Base-by-base conservation (phyloP, 345 rosid species). In the Boechera retrofracta region DNA sequence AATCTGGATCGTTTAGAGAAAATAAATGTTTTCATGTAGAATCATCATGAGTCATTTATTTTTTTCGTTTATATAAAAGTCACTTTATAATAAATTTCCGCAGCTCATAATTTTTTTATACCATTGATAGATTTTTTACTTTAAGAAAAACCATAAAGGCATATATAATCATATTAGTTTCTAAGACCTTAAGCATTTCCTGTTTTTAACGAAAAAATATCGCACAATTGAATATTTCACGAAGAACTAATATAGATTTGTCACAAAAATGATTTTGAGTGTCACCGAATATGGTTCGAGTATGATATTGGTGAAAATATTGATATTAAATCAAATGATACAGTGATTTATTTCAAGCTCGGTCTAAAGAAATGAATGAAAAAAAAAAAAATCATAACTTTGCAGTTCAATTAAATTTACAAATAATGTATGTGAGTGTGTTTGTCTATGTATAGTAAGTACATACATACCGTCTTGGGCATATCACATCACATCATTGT, bases 401-500 rank as follows among this genome's bases (percentile, higher is more conserved):
- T 59, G 29, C n/a, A 35, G 16, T 32, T 47, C 11, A 49, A 36
- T 5, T 31, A 41, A 29, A 44, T 44, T 5, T 28, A 28, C 16
- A 10, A 49, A 49, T 18, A 18, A 24, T 69, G 11, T 10, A 0
- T 47, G 8, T 71, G 15, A 42, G 2, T 53, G 8, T 55, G 32
- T 53, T n/a, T 72, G 60, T 48, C 59, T 36, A 56, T 65, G 15
- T 8, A 44, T 33, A 39, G 13, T 71, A 18, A 39, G 13, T 71
- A 18, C 35, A 47, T 61, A 58, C 18, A 61, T 38, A 67, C 39
- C 55, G 63, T 62, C 39, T 76, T 69, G 56, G 70, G 32, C 75
- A 76, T 69, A 53, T 76, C 70, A 76, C 69, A 75, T 75, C 79
- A 75, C 49, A 75, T 67, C 64, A 61, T 76, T 69, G 70, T 64